Percentiles rank a stretch among this genome's conserved stretches.
These are phyloP conservation scores for Pilasporangium apinafurcum DNA, from an alignment of 352 stramenopile genomes.

Conservation along the genomic window DNA sequence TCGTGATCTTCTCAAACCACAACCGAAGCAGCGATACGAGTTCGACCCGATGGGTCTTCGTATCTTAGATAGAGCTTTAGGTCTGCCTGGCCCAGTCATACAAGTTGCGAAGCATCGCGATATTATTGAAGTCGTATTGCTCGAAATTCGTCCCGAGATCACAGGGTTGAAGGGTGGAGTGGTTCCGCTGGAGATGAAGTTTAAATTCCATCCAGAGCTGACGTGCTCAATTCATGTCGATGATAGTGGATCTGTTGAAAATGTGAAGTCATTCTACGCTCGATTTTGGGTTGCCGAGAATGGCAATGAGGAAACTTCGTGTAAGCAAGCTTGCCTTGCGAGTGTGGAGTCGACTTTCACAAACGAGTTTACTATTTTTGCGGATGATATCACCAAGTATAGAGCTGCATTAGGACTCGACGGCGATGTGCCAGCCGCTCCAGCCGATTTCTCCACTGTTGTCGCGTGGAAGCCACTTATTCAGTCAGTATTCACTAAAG, in stretches of 20 bases:
- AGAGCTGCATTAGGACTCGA: conserved; percentile 46
- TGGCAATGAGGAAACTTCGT: conserved; percentile 50
- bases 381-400: conserved; percentile 53
- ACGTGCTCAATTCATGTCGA: conserved; percentile 46
- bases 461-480: conserved; percentile 79
- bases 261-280: conserved; percentile 76
- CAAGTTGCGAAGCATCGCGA: conserved; percentile 28
- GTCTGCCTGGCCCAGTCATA: conserved; percentile 33
- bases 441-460: conserved; percentile 75
- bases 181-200: conserved; percentile 51
- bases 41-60: conserved; percentile 20
- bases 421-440: conserved; percentile 20
- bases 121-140: conserved; percentile 37
- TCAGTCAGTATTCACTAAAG: conserved; percentile 75
- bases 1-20: conserved; percentile 37
- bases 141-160: conserved; percentile 52
- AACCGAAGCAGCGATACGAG: conserved; percentile 34
- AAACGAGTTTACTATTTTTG: conserved; percentile 50
- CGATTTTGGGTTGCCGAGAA: conserved; percentile 68
- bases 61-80: conserved; percentile 30
- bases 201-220: conserved; percentile 36
- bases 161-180: conserved; percentile 30
- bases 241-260: conserved; percentile 30
- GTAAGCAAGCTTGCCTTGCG: conserved; percentile 41
- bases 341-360: conserved; percentile 60